phyloP scores from a whole-genome alignment of 352 stramenopile species.

The Phytopythium ostracodes region DNA sequence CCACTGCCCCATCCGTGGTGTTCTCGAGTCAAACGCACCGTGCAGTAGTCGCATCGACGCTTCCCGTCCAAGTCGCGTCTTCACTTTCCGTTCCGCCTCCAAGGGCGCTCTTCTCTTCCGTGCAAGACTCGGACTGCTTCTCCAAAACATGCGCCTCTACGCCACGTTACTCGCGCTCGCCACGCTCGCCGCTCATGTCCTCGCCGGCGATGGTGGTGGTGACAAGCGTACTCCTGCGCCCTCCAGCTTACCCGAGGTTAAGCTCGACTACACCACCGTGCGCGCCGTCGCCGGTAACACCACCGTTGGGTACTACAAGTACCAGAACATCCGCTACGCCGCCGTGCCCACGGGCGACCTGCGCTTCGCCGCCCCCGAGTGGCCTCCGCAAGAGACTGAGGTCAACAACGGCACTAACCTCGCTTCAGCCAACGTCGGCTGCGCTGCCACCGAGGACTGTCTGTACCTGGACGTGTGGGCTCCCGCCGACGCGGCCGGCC shows the following conservation, averaged over 20 bases:
- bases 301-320: constrained; percentile 30
- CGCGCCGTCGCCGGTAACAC: constrained; percentile 19
- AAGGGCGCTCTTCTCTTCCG: background rate
- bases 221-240: background rate
- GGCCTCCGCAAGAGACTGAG: constrained; percentile 16
- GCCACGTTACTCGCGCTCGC: background rate
- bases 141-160: background rate
- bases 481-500: constrained; percentile 13
- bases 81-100: background rate
- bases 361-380: constrained; percentile 19
- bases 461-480: constrained; percentile 33
- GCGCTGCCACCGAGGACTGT: constrained; percentile 21
- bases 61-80: too few species aligned
- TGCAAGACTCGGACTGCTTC: too few species aligned
- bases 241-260: background rate
- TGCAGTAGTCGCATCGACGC: too few species aligned
- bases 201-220: background rate
- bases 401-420: constrained; percentile 25
- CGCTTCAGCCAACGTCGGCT: constrained; percentile 19
- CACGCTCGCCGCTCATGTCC: background rate
- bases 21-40: too few species aligned
- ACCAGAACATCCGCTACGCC: constrained; percentile 29
- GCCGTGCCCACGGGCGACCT: constrained; percentile 17
- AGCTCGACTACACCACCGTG: constrained; percentile 27
- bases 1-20: too few species aligned